A percentile compares a stretch with the other conserved stretches of the same genome.
Conservation (phyloP, 1,284 basidiomycete species). For the Cutaneotrichosporon cutaneum region DNA sequence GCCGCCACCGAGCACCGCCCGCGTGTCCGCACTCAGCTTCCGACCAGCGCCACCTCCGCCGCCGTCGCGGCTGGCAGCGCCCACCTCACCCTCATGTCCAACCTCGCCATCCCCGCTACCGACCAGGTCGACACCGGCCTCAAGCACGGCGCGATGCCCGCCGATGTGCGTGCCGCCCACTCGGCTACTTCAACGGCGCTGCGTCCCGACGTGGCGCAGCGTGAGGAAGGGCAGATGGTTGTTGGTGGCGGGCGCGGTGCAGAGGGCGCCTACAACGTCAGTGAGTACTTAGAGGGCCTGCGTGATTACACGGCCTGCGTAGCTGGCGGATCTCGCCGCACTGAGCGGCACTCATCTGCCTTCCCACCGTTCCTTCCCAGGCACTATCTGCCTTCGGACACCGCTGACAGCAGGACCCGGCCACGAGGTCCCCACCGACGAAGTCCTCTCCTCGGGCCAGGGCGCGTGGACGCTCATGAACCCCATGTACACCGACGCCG, state of each 20-base stretch:
- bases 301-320: background rate
- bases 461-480: conserved; percentile 51
- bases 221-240: background rate
- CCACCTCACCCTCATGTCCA: conserved; percentile 2
- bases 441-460: conserved; percentile 15
- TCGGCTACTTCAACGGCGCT: background rate
- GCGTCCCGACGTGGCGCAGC: background rate
- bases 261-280: conserved; percentile 46
- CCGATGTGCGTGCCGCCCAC: background rate
- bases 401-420: conserved; percentile 15
- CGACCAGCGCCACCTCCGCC: background rate
- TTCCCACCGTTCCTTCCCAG: background rate
- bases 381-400: background rate
- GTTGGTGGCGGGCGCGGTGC: conserved; percentile 2
- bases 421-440: conserved; percentile 1
- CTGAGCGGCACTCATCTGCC: too few relatives aligned
- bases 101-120: conserved; percentile 4
- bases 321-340: too few relatives aligned
- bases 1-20: background rate
- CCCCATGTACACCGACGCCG: conserved; percentile 51
- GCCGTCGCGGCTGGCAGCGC: conserved; percentile 6
- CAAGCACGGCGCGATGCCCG: background rate
- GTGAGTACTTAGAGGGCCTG: conserved; percentile 25
- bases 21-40: background rate
- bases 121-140: background rate